Base-by-base conservation (phyloP, 305 asterid genomes). In the Withania somnifera region DNA sequence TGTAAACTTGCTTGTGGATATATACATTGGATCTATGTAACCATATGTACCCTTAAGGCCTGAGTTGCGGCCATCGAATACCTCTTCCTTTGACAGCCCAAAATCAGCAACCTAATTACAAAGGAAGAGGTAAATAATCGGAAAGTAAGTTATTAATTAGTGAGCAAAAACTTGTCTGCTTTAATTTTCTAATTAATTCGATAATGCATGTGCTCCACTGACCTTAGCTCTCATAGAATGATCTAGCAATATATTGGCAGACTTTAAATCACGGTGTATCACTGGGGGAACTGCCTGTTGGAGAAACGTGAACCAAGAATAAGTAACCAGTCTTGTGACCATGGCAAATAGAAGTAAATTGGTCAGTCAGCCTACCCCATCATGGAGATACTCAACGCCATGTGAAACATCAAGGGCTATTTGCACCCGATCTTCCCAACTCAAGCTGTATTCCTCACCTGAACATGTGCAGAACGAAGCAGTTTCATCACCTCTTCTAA, bases 241-340 rank as follows among this genome's bases (percentile, higher is more conserved):
- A 84, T 94, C 98, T 45, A 97, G 91, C 89, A 97, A 90, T 82
- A 97, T 94, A 89, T 97, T 97, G 79, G 97, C 97, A 24, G 98
- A 93, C 88, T 97, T 97, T 85, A 97, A 85, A 83, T 97, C 99
- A 73, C 99, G 97, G 84, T 97, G 99, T 79, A 97, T 90, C 52
- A 97, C 99, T 14, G 99, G 97, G 84, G 99, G 99, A 78, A 92
- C 98, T 51, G 99, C 99, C 99, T 97, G 91, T 86, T 85, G 73
- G 86, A 83, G 84, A 68, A 83, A 83, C 82, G 79, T 47, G 79
- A 81, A 66, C 80, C 68, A 56, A 81, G 73, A 78, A 68, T 81
- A 81, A 81, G 11, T 79, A 63, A 61, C 20, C 67, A 78, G 77
- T 81, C 64, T 17, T 30, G 26, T 81, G 66, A 73, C n/a, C 63